Evolutionary conservation across 2,329 filamentous ascomycete species (phyloP).

Genomic region (Daldinia sp.): DNA sequence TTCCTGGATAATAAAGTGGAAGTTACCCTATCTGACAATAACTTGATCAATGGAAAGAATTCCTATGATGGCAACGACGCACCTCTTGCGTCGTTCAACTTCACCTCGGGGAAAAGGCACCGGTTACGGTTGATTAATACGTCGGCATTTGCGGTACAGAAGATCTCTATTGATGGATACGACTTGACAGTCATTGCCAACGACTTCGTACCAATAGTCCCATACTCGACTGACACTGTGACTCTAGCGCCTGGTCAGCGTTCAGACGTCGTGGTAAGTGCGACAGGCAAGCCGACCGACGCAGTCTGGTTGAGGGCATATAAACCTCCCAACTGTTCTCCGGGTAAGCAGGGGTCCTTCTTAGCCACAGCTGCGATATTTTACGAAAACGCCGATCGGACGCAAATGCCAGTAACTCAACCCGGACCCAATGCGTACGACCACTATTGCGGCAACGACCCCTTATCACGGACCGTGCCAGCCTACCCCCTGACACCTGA

Average conservation of each 20-base stretch:
- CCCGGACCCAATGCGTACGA: conserved; percentile 31
- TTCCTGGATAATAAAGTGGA: conserved; percentile 36
- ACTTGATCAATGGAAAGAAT: conserved; percentile 52
- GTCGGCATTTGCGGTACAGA: conserved; percentile 52
- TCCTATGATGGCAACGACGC: conserved; percentile 39
- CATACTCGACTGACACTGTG: conserved; percentile 57
- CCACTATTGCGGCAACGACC: conserved; percentile 43
- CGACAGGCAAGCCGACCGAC: conserved; percentile 26
- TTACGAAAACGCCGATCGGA: conserved; percentile 37
- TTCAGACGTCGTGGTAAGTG: conserved; percentile 39
- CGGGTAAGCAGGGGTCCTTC: conserved; percentile 28
- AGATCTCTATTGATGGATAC: conserved; percentile 60
- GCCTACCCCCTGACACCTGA: conserved; percentile 26
- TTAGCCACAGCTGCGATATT: conserved; percentile 40
- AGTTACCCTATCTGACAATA: conserved; percentile 48
- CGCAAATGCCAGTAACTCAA: conserved; percentile 20
- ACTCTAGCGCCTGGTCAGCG: conserved; percentile 32
- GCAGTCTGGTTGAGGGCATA: conserved; percentile 41
- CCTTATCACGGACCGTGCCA: conserved; percentile 30
- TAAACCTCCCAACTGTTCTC: conserved; percentile 42
- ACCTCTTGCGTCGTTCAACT: conserved; percentile 44
- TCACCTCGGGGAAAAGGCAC: conserved; percentile 55
- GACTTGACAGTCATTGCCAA: conserved; percentile 60
- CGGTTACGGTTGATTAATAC: conserved; percentile 58
- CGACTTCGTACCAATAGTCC: conserved; percentile 61